Base-by-base conservation (phyloP, 805 yeast species). In the Metschnikowia shivogae region DNA sequence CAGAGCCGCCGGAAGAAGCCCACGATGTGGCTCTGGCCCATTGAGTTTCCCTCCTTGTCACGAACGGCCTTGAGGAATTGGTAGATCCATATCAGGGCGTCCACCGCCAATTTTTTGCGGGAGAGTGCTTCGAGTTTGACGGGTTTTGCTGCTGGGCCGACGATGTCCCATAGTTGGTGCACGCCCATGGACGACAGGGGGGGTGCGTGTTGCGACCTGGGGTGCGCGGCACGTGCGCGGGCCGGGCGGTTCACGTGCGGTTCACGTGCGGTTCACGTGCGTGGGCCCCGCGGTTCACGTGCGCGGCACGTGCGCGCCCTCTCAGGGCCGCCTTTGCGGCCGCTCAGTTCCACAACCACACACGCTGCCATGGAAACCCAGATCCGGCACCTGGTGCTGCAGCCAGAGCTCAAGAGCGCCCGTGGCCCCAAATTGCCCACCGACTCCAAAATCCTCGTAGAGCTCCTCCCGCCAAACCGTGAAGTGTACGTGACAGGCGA, bases 81-180 rank as follows among this genome's bases (percentile, higher is more conserved):
- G 61, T 93, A 93, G 44, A 93, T 86, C 99, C 99, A 93, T 52
- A 93, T 93, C 2, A 98, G 92, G 1, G 99, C 99, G 72, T 93
- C 99, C 6, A 93, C 92, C 0, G 99, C 99, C 56, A 93, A 70
- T 43, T 77, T 72, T 60, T 84, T 85, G 46, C 89, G 81, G 19
- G 86, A 77, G 30, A 93, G 73, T 0, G 95, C 82, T 61, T 92
- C 98, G 26, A 93, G 73, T 43, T 92, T 75, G 2, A 93, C 96
- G 0, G 99, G 97, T 40, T 86, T 73, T 0, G 98, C 93, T 0
- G 92, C 79, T 0, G 97, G 95, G 5, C 89, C 95, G 2, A 92
- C 72, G 9, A 93, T 81, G 41, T 83, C 89, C 99, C 99, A 93
- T 39, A 93, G 77, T 6, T 93, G 86, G 56, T 87, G 88, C 38